Evolutionary conservation across 1,284 basidiomycete species (phyloP).

Genomic region (Rhizopogon parksii): DNA sequence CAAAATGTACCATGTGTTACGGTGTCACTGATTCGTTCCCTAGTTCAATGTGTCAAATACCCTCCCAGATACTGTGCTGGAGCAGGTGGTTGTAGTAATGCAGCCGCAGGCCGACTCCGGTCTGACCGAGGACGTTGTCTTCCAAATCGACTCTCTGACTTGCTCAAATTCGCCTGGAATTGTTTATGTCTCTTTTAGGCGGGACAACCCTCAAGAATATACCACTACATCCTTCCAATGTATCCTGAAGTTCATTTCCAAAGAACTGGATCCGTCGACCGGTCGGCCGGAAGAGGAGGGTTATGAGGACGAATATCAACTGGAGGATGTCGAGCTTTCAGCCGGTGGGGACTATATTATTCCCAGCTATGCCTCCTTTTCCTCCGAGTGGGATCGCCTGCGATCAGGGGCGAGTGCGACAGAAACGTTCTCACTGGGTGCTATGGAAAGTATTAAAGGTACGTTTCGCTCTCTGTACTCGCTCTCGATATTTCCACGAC

Average conservation of each 20-base stretch:
- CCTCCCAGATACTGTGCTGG: slow-evolving; percentile 95
- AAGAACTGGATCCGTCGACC: slow-evolving; percentile 95
- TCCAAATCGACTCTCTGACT: slow-evolving; percentile 71
- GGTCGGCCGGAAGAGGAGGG: slow-evolving; percentile 97
- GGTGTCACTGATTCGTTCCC: slow-evolving; percentile 6
- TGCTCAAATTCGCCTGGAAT: slow-evolving; percentile 69
- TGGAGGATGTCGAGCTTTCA: slow-evolving; percentile 92
- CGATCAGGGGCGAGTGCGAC: slow-evolving; percentile 69
- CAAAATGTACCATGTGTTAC: slow-evolving; percentile 3
- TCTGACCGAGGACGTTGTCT: slow-evolving; percentile 92
- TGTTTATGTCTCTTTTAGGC: slow-evolving; percentile 93
- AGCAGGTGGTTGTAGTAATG: slow-evolving; percentile 95
- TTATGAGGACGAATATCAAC: slow-evolving; percentile 97
- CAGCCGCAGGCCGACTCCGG: slow-evolving; percentile 69
- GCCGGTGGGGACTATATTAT: slow-evolving; percentile 92
- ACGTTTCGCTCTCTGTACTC: slow-evolving; percentile 23
- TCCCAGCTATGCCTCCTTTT: slow-evolving; percentile 87
- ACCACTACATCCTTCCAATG: slow-evolving; percentile 84
- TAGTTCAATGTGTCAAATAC: slow-evolving; percentile 98
- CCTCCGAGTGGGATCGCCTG: slow-evolving; percentile 92
- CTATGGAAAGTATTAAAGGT: slow-evolving; percentile 93
- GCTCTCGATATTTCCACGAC: slow-evolving; percentile 12
- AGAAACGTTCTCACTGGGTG: slow-evolving; percentile 92
- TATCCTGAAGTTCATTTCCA: slow-evolving; percentile 94
- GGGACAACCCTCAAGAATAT: slow-evolving; percentile 73